Evolutionary conservation across 1,139 yeast species (phyloP).

Genomic region (Taphrina populina): DNA sequence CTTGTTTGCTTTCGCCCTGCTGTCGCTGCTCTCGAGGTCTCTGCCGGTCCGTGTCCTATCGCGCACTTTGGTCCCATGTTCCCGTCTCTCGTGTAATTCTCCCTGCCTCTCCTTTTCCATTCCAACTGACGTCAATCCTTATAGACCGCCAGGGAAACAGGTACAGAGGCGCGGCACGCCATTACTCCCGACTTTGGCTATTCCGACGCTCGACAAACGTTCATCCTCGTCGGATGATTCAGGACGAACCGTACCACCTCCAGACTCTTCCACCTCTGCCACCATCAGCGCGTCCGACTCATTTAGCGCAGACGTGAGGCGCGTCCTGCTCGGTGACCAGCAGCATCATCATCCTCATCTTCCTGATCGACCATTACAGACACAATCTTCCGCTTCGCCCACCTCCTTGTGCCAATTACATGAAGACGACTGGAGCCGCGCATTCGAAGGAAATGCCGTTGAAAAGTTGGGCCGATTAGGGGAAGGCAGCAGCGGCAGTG

Average conservation of each 20-base stretch:
- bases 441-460: constrained; percentile 60
- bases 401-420: constrained; percentile 55
- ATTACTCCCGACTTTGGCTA: constrained; percentile 7
- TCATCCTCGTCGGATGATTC: background rate
- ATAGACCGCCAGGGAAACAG: constrained; percentile 13
- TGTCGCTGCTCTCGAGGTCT: too few species aligned
- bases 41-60: too few species aligned
- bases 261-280: background rate
- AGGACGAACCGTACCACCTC: background rate
- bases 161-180: background rate
- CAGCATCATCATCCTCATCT: background rate
- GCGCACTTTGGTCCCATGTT: too few species aligned
- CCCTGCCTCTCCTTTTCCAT: background rate
- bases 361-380: background rate
- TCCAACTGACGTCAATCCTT: background rate
- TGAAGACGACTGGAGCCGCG: constrained; percentile 73
- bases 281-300: constrained; percentile 13
- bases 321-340: constrained; percentile 16
- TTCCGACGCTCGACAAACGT: too few species aligned
- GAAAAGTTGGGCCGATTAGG: constrained; percentile 70
- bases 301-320: constrained; percentile 29
- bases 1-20: too few species aligned
- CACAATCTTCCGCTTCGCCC: background rate
- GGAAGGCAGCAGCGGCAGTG: constrained; percentile 94
- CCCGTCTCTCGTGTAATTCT: constrained; percentile 9